Conservation (phyloP, 306 rosid species). For the Dalbergia oliveri region DNA sequence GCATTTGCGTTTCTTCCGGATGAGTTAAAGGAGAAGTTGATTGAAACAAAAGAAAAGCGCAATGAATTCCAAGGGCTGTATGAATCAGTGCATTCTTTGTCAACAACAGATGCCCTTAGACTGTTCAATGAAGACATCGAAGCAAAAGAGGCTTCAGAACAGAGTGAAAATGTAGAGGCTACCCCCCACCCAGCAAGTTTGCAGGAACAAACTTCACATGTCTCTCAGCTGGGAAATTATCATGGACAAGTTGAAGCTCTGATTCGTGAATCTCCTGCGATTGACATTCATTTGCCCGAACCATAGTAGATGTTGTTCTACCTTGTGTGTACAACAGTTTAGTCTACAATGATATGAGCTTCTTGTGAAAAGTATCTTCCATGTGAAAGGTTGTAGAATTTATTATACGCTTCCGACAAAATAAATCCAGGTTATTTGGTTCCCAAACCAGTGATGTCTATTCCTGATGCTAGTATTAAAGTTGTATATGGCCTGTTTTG, state of each 20-base stretch:
- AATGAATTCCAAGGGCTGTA: slow-evolving; percentile 61
- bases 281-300: slow-evolving; percentile 52
- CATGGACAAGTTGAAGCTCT: slow-evolving; percentile 60
- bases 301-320: slow-evolving; percentile 39
- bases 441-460: not conserved
- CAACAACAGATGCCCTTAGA: slow-evolving; percentile 72
- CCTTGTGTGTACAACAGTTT: slow-evolving; percentile 10
- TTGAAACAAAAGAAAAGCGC: slow-evolving; percentile 61
- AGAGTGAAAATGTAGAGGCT: slow-evolving; percentile 41
- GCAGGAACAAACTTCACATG: slow-evolving; percentile 48
- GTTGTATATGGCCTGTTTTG: not conserved
- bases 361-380: not conserved
- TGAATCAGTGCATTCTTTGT: slow-evolving; percentile 69
- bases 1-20: slow-evolving; percentile 77
- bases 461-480: not conserved
- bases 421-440: not conserved
- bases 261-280: slow-evolving; percentile 58
- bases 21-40: slow-evolving; percentile 65
- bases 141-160: slow-evolving; percentile 49
- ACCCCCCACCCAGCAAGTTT: slow-evolving; percentile 32
- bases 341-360: slow-evolving; percentile 38
- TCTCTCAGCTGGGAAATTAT: slow-evolving; percentile 50
- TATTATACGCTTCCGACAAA: not conserved
- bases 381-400: slow-evolving; percentile 19
- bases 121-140: slow-evolving; percentile 60